Conservation (phyloP, 345 rosid species). For the Boechera stricta region DNA sequence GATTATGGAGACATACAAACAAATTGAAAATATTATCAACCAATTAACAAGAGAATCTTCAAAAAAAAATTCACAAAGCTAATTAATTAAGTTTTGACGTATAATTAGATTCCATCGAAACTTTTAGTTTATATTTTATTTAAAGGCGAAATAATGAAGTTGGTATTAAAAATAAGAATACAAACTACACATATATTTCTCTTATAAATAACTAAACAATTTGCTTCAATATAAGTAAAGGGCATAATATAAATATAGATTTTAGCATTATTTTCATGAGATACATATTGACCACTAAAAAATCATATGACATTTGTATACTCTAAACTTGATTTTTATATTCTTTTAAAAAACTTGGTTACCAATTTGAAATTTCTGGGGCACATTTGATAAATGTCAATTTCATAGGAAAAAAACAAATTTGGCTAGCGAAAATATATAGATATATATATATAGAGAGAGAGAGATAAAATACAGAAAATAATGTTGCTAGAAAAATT, state of each 20-base stretch:
- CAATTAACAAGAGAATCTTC: background rate
- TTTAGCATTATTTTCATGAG: background rate
- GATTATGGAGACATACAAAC: constrained; percentile 20
- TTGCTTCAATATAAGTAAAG: background rate
- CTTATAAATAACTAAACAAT: background rate
- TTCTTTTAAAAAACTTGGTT: background rate
- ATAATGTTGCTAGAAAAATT: no score
- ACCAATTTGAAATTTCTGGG: background rate
- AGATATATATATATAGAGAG: no score
- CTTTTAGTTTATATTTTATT: background rate
- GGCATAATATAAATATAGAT: no score
- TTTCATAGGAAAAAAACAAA: no score
- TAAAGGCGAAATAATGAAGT: background rate
- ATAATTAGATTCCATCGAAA: constrained; percentile 4
- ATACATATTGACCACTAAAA: background rate
- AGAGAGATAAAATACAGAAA: background rate
- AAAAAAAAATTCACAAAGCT: constrained; percentile 4
- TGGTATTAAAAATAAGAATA: background rate
- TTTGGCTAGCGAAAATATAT: no score
- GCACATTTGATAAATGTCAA: no score
- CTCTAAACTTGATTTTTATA: background rate
- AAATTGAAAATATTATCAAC: background rate
- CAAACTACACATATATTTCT: no score
- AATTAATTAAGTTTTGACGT: background rate
- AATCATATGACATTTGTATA: background rate